These are phyloP conservation scores for Talaromyces sp. DNA, from an alignment of 2,329 filamentous ascomycete genomes.

Conservation along the genomic window DNA sequence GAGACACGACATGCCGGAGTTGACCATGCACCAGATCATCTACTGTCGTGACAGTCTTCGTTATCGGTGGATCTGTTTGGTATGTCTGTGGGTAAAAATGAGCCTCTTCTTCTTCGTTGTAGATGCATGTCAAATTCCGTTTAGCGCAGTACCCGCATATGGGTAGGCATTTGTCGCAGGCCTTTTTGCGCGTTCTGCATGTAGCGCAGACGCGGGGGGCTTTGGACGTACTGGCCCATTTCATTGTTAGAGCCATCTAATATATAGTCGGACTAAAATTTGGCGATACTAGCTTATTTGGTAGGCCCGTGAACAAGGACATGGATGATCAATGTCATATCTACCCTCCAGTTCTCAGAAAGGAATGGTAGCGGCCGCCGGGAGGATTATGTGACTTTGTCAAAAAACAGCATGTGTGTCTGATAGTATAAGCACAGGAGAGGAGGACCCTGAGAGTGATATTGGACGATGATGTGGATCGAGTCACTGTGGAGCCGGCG, in stretches of 20 bases:
- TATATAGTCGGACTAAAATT: neutral
- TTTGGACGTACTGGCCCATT: neutral
- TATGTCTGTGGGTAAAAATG: neutral
- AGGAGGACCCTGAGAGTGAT: neutral
- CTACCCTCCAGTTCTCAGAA: neutral
- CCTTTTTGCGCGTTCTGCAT: neutral
- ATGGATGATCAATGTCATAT: neutral
- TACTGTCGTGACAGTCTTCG: neutral
- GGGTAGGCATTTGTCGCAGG: neutral
- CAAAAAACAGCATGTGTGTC: neutral
- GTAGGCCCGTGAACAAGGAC: no score
- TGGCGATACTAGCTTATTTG: neutral
- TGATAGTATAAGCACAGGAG: neutral
- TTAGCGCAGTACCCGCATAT: neutral
- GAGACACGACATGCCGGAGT: neutral
- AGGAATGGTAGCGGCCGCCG: neutral
- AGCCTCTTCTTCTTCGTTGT: neutral
- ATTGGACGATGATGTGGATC: neutral
- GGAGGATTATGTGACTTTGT: neutral
- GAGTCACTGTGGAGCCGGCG: neutral
- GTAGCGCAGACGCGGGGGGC: neutral
- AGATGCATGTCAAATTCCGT: neutral
- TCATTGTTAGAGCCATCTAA: neutral
- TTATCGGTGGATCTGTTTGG: neutral
- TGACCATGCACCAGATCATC: neutral